These are phyloP conservation scores for Kockiozyma suomiensis DNA, from an alignment of 805 yeast species.

Conservation along the genomic window DNA sequence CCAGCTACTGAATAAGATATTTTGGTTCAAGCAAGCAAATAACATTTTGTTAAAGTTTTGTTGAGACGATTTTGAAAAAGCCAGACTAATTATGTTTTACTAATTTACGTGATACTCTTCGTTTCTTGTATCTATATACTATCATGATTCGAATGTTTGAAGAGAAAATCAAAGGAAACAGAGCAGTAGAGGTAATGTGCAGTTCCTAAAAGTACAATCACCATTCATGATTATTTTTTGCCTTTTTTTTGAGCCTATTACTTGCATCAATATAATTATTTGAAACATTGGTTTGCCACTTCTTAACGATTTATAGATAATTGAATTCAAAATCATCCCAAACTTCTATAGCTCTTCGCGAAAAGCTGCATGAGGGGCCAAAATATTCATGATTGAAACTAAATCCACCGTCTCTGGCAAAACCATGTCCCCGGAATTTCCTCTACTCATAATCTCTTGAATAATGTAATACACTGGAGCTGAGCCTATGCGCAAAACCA, in stretches of 20 bases:
- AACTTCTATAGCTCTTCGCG: conserved; percentile 12
- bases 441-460: conserved; percentile 33
- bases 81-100: no score
- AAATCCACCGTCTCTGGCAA: conserved; percentile 25
- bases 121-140: neutral
- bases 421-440: neutral
- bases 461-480: conserved; percentile 35
- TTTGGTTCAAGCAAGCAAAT: neutral
- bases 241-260: neutral
- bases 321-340: neutral
- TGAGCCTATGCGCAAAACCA: conserved; percentile 43
- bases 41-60: no score
- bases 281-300: no score
- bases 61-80: no score
- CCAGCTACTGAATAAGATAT: neutral
- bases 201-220: neutral
- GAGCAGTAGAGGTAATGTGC: neutral
- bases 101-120: neutral
- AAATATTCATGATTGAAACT: conserved; percentile 15
- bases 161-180: neutral
- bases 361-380: conserved; percentile 26
- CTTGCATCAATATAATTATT: neutral
- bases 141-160: neutral
- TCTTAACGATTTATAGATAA: neutral
- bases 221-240: neutral